Percentiles rank a stretch among this genome's conserved stretches.
These are phyloP conservation scores for Pichia sporocuriosa DNA, from an alignment of 805 yeast species.

Conservation along the genomic window DNA sequence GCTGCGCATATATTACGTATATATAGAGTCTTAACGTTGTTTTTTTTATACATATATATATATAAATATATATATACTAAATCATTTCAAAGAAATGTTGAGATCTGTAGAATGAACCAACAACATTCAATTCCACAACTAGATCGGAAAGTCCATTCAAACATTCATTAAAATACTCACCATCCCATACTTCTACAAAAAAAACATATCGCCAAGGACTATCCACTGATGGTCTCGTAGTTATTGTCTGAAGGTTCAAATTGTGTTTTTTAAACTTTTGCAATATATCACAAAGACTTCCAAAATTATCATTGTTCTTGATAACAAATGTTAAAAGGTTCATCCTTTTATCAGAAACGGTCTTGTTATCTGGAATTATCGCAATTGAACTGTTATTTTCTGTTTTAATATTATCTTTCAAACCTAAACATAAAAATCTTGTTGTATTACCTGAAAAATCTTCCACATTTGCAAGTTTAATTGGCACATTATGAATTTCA, in stretches of 20 bases:
- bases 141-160: constrained; percentile 36
- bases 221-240: constrained; percentile 66
- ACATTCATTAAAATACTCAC: constrained; percentile 27
- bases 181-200: constrained; percentile 59
- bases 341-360: constrained; percentile 26
- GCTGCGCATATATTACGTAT: neutral
- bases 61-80: neutral
- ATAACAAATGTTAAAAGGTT: constrained; percentile 62
- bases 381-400: neutral
- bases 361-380: constrained; percentile 1
- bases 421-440: constrained; percentile 65
- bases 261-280: constrained; percentile 46
- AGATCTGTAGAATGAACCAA: constrained; percentile 55
- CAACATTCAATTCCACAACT: constrained; percentile 45
- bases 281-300: constrained; percentile 65
- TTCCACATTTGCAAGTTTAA: constrained; percentile 53
- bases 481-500: constrained; percentile 47
- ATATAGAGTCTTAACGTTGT: neutral
- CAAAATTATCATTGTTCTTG: constrained; percentile 56
- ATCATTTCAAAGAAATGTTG: constrained; percentile 70
- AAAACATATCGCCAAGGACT: constrained; percentile 77
- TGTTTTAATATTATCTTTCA: constrained; percentile 6
- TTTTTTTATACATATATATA: too few species aligned
- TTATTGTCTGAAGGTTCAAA: constrained; percentile 63
- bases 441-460: constrained; percentile 77